Percentiles rank a stretch among this genome's conserved stretches.
phyloP scores from a whole-genome alignment of 2,329 filamentous ascomycete genomes.

The Fusarium sp. region DNA sequence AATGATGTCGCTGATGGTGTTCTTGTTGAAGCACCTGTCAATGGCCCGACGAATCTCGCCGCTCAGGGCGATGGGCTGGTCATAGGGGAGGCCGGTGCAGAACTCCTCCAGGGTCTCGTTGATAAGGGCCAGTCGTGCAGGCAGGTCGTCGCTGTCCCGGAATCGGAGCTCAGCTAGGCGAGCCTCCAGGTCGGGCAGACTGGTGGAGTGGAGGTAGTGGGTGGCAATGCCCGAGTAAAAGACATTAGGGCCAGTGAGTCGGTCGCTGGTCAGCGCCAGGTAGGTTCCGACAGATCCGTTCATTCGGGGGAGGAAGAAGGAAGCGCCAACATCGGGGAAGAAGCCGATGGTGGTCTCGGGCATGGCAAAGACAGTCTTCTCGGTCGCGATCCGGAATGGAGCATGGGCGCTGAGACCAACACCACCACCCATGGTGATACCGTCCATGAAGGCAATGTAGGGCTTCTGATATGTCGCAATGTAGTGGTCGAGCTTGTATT shows the following conservation, averaged over 20 bases:
- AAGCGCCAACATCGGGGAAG: conserved; percentile 97
- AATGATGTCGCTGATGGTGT: conserved; percentile 78
- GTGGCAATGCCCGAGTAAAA: conserved; percentile 95
- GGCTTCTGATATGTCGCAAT: conserved; percentile 96
- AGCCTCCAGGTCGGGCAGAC: conserved; percentile 82
- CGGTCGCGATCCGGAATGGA: conserved; percentile 95
- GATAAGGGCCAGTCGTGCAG: conserved; percentile 77
- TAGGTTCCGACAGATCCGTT: conserved; percentile 90
- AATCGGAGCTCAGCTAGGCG: conserved; percentile 92
- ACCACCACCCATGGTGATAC: conserved; percentile 97
- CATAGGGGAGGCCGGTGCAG: conserved; percentile 83
- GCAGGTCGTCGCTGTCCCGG: conserved; percentile 76
- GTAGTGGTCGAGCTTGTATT: conserved; percentile 96
- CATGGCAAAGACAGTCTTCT: conserved; percentile 97
- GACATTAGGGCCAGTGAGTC: conserved; percentile 83
- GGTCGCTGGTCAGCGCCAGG: conserved; percentile 89
- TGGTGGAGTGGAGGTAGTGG: conserved; percentile 94
- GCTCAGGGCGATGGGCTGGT: conserved; percentile 74
- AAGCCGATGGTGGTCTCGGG: conserved; percentile 98
- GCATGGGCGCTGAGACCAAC: conserved; percentile 95
- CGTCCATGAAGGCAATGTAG: conserved; percentile 95
- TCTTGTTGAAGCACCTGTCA: conserved; percentile 82
- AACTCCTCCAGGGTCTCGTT: conserved; percentile 94
- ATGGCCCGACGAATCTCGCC: conserved; percentile 83
- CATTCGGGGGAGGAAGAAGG: conserved; percentile 94